phyloP scores from a whole-genome alignment of 495 filamentous ascomycete genomes.

The Penicillium lividum region DNA sequence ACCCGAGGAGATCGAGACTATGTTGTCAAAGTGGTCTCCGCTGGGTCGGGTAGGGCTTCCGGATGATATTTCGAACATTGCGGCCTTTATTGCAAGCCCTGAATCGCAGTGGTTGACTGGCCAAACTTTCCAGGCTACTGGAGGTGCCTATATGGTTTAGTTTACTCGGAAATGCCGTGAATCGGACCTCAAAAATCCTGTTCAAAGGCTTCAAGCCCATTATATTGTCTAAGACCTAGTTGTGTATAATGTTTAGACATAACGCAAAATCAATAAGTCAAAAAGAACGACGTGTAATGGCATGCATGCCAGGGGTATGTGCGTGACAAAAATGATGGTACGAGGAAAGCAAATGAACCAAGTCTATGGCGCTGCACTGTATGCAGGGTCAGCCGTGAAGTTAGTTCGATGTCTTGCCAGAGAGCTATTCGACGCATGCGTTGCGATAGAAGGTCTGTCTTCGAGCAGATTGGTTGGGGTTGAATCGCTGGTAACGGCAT shows the following conservation, averaged over 20 bases:
- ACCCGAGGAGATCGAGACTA: slow-evolving; percentile 27
- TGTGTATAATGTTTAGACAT: not conserved
- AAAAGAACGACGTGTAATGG: not conserved
- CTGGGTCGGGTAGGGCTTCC: slow-evolving; percentile 52
- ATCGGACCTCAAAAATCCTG: not conserved
- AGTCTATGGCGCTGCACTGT: slow-evolving; percentile 1
- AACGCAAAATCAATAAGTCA: not conserved
- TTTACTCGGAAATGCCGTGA: too few relatives aligned
- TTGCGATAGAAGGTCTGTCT: slow-evolving; percentile 10
- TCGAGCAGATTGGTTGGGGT: slow-evolving; percentile 12
- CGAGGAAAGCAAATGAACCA: not conserved
- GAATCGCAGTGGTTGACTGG: slow-evolving; percentile 54
- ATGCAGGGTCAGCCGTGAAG: not conserved
- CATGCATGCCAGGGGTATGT: slow-evolving; percentile 1
- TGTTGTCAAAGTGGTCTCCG: slow-evolving; percentile 33
- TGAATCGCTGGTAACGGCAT: not conserved
- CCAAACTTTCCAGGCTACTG: slow-evolving; percentile 55
- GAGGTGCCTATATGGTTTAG: slow-evolving; percentile 35
- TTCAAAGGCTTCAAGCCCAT: not conserved
- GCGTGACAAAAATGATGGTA: not conserved
- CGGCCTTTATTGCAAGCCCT: slow-evolving; percentile 51
- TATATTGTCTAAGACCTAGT: not conserved
- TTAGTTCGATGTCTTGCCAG: not conserved
- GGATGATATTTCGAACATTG: slow-evolving; percentile 55
- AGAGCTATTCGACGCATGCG: slow-evolving; percentile 13